A percentile compares a stretch with the other conserved stretches of the same genome.
Conservation (phyloP, 495 filamentous ascomycete species). For the Podospora australis region DNA sequence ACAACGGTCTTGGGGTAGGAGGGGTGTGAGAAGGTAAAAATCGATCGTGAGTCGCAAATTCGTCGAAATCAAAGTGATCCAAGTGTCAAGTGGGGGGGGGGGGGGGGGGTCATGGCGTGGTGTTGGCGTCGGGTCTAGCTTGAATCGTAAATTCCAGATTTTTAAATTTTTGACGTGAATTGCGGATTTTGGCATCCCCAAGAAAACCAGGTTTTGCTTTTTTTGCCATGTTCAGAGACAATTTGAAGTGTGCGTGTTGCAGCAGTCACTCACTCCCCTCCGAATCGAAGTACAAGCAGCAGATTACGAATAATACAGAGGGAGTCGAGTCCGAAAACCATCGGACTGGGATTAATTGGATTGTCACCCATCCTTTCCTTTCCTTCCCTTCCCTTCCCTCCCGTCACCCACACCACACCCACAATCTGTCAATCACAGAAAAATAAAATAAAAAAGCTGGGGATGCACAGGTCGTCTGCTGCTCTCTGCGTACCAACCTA, state of each 20-base stretch:
- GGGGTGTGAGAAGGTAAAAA: not conserved
- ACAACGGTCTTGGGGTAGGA: not conserved
- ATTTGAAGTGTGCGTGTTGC: too few species aligned
- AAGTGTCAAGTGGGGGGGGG: not conserved
- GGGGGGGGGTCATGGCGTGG: constrained; percentile 4
- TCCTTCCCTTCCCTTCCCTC: too few species aligned
- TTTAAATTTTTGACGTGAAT: not conserved
- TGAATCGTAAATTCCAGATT: not conserved
- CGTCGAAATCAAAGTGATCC: not conserved
- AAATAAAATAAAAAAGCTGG: not conserved
- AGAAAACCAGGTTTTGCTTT: not conserved
- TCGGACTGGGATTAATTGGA: not conserved
- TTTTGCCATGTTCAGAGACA: not conserved
- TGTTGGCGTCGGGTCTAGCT: not conserved
- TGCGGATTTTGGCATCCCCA: not conserved
- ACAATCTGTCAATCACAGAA: too few species aligned
- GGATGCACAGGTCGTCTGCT: not conserved
- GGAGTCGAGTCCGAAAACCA: not conserved
- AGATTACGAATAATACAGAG: not conserved
- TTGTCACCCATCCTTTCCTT: too few species aligned
- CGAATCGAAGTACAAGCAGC: not conserved
- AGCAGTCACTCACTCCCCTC: not conserved
- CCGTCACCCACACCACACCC: too few species aligned
- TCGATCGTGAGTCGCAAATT: not conserved
- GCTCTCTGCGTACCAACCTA: too few species aligned